Base-by-base conservation (phyloP, 2,329 filamentous ascomycete genomes). In the Elsinoe ampelina region DNA sequence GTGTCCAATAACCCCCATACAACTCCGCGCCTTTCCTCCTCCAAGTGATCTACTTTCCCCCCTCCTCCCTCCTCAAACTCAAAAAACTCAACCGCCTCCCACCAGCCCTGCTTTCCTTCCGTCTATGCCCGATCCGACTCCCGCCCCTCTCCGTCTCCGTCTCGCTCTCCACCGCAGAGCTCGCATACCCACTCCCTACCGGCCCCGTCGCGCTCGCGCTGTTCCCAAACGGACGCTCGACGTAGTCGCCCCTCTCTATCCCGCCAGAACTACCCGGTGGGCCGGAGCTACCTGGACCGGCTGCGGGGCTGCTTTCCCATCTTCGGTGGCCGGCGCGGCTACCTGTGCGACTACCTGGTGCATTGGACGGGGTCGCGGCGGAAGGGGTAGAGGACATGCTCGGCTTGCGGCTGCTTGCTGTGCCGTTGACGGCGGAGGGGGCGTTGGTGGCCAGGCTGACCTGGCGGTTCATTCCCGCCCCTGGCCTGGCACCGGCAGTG, bases 61-160 rank as follows among this genome's bases (percentile, higher is more conserved):
- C 55, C 32, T 42, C 50, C 15, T 54, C 43, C 32, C 38, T 48
- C 19, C 38, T 42, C 39, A 45, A 38, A 30, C 48, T 47, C 43
- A 54, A 39, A n/a, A 43, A 45, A 36, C 56, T 58, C 39, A 36
- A 39, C 56, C 47, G 35, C 45, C 56, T 54, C 47, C 41, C 19
- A 5, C 26, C 26, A 19, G n/a, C 19, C 22, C 17, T 35, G 22
- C 56, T 58, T 22, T 47, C 47, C 42, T 42, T 54, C 17, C 47
- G 30, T 36, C 43, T 30, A 26, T 38, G 43, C 51, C 52, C 51
- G 5, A 42, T 51, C 10, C 35, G 20, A n/a, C 47, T 54, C 22
- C 47, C 41, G 4, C 38, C 47, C 35, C 35, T 39, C 45, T 56
- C 51, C 42, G 51, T 58, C 57, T 58, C 51, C 32, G 57, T 55